These are phyloP conservation scores for Podila epicladia DNA, from an alignment of 192 early-diverging fungal genomes.

Conservation along the genomic window DNA sequence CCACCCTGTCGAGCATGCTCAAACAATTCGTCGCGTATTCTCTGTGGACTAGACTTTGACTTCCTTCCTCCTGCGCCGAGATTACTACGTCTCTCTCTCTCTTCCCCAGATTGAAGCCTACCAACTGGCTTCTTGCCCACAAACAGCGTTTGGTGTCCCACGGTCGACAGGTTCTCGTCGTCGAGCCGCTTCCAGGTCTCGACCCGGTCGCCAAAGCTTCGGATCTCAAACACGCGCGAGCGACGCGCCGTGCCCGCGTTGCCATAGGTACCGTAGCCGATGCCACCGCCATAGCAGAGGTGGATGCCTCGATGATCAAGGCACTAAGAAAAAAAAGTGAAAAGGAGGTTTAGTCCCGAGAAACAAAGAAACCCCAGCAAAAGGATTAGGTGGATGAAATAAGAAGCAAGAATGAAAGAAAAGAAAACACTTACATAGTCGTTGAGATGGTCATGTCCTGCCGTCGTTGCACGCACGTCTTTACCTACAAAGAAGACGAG, in stretches of 20 bases:
- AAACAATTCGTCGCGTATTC: conserved; percentile 11
- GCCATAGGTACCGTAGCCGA: conserved; percentile 55
- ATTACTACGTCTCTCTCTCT: background rate
- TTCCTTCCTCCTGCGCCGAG: background rate
- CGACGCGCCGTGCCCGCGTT: conserved; percentile 47
- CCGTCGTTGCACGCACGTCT: conserved; percentile 42
- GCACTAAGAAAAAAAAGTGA: conserved; percentile 22
- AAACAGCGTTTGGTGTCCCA: conserved; percentile 52
- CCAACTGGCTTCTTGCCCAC: conserved; percentile 3
- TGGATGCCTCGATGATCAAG: conserved; percentile 48
- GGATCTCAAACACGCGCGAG: conserved; percentile 51
- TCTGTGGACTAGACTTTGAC: background rate
- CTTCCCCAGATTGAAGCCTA: background rate
- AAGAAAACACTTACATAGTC: conserved; percentile 41
- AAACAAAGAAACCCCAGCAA: background rate
- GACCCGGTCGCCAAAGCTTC: conserved; percentile 37
- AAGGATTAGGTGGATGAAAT: background rate
- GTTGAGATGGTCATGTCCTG: conserved; percentile 43
- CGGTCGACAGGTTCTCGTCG: conserved; percentile 43
- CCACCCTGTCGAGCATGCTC: conserved; percentile 20
- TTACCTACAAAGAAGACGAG: background rate
- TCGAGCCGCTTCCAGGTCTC: conserved; percentile 58
- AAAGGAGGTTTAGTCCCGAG: background rate
- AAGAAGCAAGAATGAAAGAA: background rate
- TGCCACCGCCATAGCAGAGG: conserved; percentile 57